A percentile compares a stretch with the other conserved stretches of the same genome.
Evolutionary conservation across 495 filamentous ascomycete genomes (phyloP).

Genomic region (Clohesyomyces aquaticus): DNA sequence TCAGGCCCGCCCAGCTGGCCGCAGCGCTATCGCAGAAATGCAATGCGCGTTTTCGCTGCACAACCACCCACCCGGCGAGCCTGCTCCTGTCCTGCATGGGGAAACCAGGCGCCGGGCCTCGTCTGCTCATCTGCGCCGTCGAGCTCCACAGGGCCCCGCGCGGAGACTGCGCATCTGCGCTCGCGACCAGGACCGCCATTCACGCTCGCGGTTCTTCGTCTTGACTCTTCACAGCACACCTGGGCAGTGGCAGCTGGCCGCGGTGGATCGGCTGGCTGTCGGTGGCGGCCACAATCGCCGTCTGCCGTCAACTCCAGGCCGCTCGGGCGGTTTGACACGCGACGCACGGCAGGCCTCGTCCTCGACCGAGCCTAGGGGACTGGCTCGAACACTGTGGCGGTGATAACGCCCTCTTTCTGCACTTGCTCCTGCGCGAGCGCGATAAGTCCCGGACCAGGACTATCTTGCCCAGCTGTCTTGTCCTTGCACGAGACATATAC

Average conservation of each 20-base stretch:
- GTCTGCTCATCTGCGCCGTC: not conserved
- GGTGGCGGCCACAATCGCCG: not conserved
- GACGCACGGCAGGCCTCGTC: conserved; percentile 9
- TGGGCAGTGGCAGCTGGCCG: not conserved
- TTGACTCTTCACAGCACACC: no score
- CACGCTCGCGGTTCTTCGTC: no score
- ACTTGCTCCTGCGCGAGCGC: conserved; percentile 24
- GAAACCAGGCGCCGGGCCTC: not conserved
- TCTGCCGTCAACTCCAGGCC: not conserved
- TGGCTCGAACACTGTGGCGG: conserved; percentile 19
- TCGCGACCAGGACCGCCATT: no score
- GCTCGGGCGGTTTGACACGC: not conserved
- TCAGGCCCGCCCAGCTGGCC: no score
- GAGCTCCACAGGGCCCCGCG: not conserved
- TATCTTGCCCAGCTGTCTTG: no score
- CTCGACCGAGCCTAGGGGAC: conserved; percentile 1
- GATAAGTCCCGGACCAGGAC: conserved; percentile 33
- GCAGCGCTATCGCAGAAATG: no score
- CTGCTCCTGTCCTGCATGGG: no score
- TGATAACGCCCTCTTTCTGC: conserved; percentile 38
- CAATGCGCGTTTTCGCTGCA: no score
- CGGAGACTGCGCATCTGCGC: not conserved
- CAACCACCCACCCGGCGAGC: no score
- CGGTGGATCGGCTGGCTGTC: not conserved
- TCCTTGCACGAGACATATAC: conserved; percentile 10